Conservation (phyloP, 2,329 filamentous ascomycete genomes). For the Fusarium albosuccineum region DNA sequence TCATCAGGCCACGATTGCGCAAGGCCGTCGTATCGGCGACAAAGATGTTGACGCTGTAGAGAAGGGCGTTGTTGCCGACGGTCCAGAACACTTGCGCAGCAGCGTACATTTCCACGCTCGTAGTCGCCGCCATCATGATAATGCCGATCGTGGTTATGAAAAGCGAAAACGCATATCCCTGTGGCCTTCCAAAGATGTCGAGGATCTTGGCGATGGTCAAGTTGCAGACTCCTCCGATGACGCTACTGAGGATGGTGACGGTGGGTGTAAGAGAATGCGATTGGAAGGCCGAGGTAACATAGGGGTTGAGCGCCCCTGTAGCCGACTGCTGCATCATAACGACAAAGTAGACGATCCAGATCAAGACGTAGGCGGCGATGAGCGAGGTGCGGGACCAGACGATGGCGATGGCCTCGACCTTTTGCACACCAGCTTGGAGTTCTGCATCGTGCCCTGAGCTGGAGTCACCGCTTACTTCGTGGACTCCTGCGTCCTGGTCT, state of each 20-base stretch:
- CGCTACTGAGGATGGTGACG: not conserved
- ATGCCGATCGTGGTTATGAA: not conserved
- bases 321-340: not conserved
- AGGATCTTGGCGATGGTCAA: not conserved
- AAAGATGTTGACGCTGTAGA: not conserved
- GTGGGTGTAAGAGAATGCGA: not conserved
- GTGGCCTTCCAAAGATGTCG: not conserved
- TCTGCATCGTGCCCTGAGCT: not conserved
- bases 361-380: not conserved
- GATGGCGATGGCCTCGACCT: constrained; percentile 5
- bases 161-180: not conserved
- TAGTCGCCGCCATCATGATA: not conserved
- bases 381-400: not conserved
- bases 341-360: not conserved
- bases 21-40: not conserved
- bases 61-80: not conserved
- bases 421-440: not conserved
- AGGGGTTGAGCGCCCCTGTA: constrained; percentile 19
- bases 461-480: too few relatives aligned
- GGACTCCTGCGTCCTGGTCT: too few relatives aligned
- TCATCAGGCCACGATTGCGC: not conserved
- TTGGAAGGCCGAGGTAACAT: not conserved
- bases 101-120: not conserved
- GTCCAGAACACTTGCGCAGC: not conserved
- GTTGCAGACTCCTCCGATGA: not conserved